Evolutionary conservation across 169 alveolate genomes (phyloP).

Genomic region (Plasmodium yoelii): DNA sequence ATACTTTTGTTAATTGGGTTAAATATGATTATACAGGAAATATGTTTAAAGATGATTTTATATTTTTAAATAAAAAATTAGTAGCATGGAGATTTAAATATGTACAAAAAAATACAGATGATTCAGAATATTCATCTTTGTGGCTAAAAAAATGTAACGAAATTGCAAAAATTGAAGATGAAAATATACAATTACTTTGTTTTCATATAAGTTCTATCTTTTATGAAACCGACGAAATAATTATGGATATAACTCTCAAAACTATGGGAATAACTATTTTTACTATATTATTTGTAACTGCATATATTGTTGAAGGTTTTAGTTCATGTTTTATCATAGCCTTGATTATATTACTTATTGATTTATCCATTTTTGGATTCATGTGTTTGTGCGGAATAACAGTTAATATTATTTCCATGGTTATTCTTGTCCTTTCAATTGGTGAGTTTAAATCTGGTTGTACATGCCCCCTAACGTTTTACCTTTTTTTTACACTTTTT

Average conservation of each 20-base stretch:
- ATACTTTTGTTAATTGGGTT: conserved; percentile 41
- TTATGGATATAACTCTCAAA: conserved; percentile 48
- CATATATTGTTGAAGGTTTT: conserved; percentile 81
- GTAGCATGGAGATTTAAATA: conserved; percentile 58
- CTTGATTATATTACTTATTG: conserved; percentile 80
- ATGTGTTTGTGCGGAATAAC: conserved; percentile 88
- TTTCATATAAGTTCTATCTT: conserved; percentile 49
- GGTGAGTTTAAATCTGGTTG: conserved; percentile 71
- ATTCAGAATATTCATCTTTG: conserved; percentile 28
- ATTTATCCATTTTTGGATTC: conserved; percentile 86
- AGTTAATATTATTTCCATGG: conserved; percentile 90
- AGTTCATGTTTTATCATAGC: conserved; percentile 83
- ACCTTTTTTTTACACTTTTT: neutral
- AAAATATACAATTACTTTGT: conserved; percentile 55
- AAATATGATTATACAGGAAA: conserved; percentile 43
- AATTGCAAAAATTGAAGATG: conserved; percentile 2
- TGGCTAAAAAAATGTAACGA: conserved; percentile 61
- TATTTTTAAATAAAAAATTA: conserved; percentile 33
- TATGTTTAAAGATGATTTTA: conserved; percentile 43
- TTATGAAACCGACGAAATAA: conserved; percentile 49
- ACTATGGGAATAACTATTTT: conserved; percentile 55
- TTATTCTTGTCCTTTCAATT: conserved; percentile 85
- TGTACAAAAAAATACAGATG: conserved; percentile 40
- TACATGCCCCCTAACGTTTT: neutral
- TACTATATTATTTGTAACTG: conserved; percentile 78